Percentiles rank a stretch among this genome's conserved stretches.
Conservation (phyloP, 2,329 filamentous ascomycete species). For the Plectosphaerella plurivora region DNA sequence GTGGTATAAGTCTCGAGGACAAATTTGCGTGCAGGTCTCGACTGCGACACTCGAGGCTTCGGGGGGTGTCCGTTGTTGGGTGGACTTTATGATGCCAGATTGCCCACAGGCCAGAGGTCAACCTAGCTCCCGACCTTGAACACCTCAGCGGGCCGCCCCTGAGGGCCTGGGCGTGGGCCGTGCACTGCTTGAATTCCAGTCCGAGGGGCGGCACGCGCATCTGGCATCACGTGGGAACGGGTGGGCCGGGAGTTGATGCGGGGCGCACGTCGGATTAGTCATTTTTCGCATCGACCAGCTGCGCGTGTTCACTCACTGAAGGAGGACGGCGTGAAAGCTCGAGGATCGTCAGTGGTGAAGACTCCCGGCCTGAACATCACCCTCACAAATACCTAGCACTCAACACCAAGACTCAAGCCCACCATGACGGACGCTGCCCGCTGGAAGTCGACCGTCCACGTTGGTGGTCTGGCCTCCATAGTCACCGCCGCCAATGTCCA, state of each 20-base stretch:
- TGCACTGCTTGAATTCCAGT: background rate
- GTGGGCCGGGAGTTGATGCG: no score
- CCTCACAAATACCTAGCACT: background rate
- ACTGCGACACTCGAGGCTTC: no score
- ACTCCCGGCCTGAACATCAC: background rate
- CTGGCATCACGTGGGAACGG: no score
- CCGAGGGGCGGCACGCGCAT: no score
- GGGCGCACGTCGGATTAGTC: no score
- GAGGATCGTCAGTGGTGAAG: background rate
- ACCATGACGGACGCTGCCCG: conserved; percentile 76
- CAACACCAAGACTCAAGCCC: background rate
- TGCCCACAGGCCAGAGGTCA: conserved; percentile 12
- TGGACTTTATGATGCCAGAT: conserved; percentile 15
- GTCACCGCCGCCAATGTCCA: conserved; percentile 74
- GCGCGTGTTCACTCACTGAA: background rate
- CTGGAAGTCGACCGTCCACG: conserved; percentile 87
- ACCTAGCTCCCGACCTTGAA: conserved; percentile 4
- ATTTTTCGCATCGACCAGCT: no score
- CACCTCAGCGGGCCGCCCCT: background rate
- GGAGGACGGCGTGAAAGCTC: no score
- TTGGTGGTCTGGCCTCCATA: conserved; percentile 78
- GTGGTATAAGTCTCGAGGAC: no score
- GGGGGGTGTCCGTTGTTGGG: no score
- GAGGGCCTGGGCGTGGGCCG: background rate
- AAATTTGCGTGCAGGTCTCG: no score